Evolutionary conservation across 1,284 basidiomycete genomes (phyloP).

Genomic region (Phenoliferia sp.): DNA sequence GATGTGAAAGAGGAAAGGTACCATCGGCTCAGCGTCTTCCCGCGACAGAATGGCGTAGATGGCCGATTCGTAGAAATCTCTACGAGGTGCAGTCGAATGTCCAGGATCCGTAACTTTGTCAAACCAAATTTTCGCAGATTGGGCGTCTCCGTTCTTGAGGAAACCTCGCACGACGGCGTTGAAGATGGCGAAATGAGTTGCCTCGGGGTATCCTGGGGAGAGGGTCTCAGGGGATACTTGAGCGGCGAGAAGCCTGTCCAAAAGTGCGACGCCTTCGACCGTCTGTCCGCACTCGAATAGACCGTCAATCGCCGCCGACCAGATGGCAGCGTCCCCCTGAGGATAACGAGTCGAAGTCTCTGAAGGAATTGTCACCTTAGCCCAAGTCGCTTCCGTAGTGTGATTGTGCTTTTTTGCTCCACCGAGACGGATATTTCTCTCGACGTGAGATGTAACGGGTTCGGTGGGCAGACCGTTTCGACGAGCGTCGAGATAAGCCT

Average conservation of each 20-base stretch:
- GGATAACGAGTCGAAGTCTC: neutral
- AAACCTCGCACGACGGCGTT: constrained; percentile 65
- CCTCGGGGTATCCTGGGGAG: constrained; percentile 54
- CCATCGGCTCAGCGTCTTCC: neutral
- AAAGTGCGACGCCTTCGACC: constrained; percentile 59
- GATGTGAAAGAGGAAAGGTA: constrained; percentile 31
- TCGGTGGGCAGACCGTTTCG: constrained; percentile 28
- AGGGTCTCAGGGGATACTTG: constrained; percentile 40
- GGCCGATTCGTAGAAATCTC: constrained; percentile 28
- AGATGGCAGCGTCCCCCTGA: constrained; percentile 47
- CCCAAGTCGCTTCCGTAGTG: constrained; percentile 5
- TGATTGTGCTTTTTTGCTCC: constrained; percentile 13
- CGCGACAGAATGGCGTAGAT: constrained; percentile 45
- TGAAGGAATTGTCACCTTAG: neutral
- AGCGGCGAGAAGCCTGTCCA: constrained; percentile 67
- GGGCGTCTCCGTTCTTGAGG: constrained; percentile 56
- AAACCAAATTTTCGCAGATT: constrained; percentile 66
- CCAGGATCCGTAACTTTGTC: constrained; percentile 43
- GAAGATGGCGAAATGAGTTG: constrained; percentile 54
- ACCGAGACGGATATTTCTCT: neutral
- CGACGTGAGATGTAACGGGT: constrained; percentile 31
- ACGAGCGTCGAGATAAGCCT: constrained; percentile 54
- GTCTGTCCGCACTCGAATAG: constrained; percentile 65
- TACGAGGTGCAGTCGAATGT: neutral
- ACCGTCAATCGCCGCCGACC: constrained; percentile 68